Conservation (phyloP, 768 basidiomycete species). For the Mycena epipterygia region DNA sequence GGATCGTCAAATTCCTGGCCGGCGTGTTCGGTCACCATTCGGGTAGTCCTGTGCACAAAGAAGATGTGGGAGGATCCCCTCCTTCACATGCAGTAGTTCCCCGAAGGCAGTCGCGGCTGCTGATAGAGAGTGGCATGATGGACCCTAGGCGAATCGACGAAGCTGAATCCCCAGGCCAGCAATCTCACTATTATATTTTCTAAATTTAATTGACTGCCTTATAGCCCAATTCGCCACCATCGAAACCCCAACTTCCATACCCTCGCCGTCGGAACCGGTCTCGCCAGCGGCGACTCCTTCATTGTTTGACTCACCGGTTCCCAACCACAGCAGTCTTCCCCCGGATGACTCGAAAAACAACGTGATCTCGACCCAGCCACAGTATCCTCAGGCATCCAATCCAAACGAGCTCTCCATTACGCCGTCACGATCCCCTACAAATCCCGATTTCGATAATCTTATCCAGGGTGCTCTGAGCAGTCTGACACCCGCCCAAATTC, state of each 20-base stretch:
- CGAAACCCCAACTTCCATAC: constrained; percentile 31
- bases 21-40: constrained; percentile 82
- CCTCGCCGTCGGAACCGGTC: constrained; percentile 29
- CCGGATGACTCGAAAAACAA: constrained; percentile 34
- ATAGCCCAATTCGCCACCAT: constrained; percentile 31
- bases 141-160: constrained; percentile 61
- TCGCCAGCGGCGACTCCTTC: constrained; percentile 23
- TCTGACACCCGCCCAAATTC: constrained; percentile 69
- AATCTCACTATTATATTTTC: constrained; percentile 21
- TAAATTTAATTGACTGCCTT: not conserved
- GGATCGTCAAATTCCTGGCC: constrained; percentile 95
- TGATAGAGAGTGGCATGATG: constrained; percentile 72
- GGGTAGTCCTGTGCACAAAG: constrained; percentile 54
- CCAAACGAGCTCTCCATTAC: constrained; percentile 42
- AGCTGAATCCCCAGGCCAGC: constrained; percentile 44
- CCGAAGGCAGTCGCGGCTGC: constrained; percentile 66
- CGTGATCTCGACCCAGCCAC: constrained; percentile 29
- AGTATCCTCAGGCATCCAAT: constrained; percentile 29
- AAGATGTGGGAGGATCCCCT: constrained; percentile 44
- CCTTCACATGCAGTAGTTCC: constrained; percentile 61
- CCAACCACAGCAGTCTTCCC: constrained; percentile 41
- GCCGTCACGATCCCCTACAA: constrained; percentile 39
- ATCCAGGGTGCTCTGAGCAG: constrained; percentile 67
- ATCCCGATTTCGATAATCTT: constrained; percentile 56
- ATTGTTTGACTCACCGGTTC: constrained; percentile 19